Conservation (phyloP, 1,284 basidiomycete genomes). For the Cryptococcus maquisensis region DNA sequence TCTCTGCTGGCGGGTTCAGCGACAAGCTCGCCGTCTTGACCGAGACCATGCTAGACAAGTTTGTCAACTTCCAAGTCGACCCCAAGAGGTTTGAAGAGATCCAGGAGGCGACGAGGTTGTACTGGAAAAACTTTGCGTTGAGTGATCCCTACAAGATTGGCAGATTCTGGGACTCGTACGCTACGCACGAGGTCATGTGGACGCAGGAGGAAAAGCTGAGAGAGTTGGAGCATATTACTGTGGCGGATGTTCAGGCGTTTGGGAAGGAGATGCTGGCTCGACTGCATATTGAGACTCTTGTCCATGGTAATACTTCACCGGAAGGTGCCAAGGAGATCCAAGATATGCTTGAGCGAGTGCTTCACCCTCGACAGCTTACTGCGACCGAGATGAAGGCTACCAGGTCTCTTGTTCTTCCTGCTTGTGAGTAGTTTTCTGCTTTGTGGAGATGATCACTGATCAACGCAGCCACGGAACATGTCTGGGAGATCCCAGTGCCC, state of each 20-base stretch:
- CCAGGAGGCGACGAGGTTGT: constrained; percentile 60
- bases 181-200: constrained; percentile 70
- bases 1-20: constrained; percentile 82
- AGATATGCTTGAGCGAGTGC: constrained; percentile 65
- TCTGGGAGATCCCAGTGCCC: constrained; percentile 66
- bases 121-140: constrained; percentile 81
- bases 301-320: constrained; percentile 78
- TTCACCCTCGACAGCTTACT: constrained; percentile 59
- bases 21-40: constrained; percentile 83
- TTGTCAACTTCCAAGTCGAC: constrained; percentile 66
- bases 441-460: constrained; percentile 3
- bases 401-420: constrained; percentile 63
- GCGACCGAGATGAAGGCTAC: constrained; percentile 58
- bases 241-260: constrained; percentile 69
- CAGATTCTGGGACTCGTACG: constrained; percentile 70
- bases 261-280: constrained; percentile 62
- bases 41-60: constrained; percentile 68
- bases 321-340: constrained; percentile 75
- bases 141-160: constrained; percentile 78
- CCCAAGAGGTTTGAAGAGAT: constrained; percentile 73
- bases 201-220: constrained; percentile 73
- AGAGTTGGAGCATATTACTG: constrained; percentile 66
- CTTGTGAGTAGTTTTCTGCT: constrained; percentile 52
- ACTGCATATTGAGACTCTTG: constrained; percentile 70
- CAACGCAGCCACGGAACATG: constrained; percentile 61